These are phyloP conservation scores for Penicillium palitans DNA, from an alignment of 2,329 filamentous ascomycete species.

Conservation along the genomic window DNA sequence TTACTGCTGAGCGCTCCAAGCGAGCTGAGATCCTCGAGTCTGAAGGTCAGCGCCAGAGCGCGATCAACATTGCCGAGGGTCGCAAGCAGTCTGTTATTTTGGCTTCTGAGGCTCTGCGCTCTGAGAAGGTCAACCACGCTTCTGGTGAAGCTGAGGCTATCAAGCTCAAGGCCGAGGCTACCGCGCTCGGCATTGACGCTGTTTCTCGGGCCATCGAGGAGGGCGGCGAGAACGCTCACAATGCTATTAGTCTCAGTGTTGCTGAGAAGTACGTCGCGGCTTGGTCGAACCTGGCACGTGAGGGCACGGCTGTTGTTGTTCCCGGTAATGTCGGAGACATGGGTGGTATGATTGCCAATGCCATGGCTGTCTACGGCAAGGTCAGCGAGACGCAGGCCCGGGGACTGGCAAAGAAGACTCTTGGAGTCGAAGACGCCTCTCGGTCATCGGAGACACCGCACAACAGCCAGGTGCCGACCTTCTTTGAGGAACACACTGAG, in stretches of 20 bases:
- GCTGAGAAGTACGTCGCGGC: conserved; percentile 98
- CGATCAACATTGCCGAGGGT: conserved; percentile 98
- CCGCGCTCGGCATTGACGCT: conserved; percentile 82
- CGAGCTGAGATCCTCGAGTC: conserved; percentile 96
- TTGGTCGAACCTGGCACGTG: conserved; percentile 87
- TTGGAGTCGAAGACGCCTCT: conserved; percentile 27
- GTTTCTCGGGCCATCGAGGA: conserved; percentile 74
- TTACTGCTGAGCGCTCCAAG: conserved; percentile 96
- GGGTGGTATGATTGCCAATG: conserved; percentile 93
- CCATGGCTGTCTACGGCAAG: conserved; percentile 92
- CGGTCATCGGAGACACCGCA: conserved; percentile 22
- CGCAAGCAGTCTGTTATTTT: conserved; percentile 96
- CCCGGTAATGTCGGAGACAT: conserved; percentile 97
- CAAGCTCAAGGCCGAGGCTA: conserved; percentile 78
- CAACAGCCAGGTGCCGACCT: conserved; percentile 19
- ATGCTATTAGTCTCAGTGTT: conserved; percentile 80
- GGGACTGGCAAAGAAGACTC: conserved; percentile 51
- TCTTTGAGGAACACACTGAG: conserved; percentile 6
- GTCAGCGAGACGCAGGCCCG: conserved; percentile 78
- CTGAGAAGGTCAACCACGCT: conserved; percentile 91
- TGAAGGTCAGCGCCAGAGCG: conserved; percentile 92
- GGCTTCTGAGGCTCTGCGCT: conserved; percentile 84
- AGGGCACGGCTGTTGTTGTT: conserved; percentile 92
- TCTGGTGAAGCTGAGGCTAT: conserved; percentile 94
- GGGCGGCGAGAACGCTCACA: conserved; percentile 73